Conservation (phyloP, 1,284 basidiomycete species). For the Marasmius sp. region DNA sequence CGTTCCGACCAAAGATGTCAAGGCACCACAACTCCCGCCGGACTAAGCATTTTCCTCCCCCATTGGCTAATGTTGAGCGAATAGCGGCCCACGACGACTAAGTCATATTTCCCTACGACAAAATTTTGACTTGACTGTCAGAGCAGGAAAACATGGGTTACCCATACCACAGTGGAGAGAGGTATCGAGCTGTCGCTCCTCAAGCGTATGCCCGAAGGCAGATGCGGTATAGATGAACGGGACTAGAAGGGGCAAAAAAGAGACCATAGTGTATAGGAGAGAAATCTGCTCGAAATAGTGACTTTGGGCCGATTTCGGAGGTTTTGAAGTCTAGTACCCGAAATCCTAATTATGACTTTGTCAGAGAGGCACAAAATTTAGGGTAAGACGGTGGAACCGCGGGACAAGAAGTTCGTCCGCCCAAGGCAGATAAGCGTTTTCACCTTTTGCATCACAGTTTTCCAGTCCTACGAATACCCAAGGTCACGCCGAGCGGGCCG, state of each 20-base stretch:
- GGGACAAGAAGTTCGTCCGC: too few species aligned
- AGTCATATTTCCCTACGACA: constrained; percentile 16
- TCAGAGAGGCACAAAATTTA: too few species aligned
- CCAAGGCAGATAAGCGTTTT: too few species aligned
- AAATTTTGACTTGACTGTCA: not conserved
- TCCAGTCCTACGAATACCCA: too few species aligned
- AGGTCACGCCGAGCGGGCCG: too few species aligned
- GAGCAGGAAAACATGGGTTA: not conserved
- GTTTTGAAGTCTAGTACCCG: too few species aligned
- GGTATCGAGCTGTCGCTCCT: constrained; percentile 30
- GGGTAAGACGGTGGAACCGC: too few species aligned
- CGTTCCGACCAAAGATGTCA: constrained; percentile 44
- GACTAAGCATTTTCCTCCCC: constrained; percentile 26
- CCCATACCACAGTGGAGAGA: constrained; percentile 32
- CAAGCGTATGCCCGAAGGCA: constrained; percentile 17
- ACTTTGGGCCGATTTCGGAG: too few species aligned
- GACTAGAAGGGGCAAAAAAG: constrained; percentile 18
- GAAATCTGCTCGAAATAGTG: too few species aligned
- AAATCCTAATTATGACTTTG: too few species aligned
- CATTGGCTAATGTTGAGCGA: constrained; percentile 13
- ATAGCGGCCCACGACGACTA: constrained; percentile 5
- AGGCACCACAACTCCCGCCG: constrained; percentile 55
- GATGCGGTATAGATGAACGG: constrained; percentile 30
- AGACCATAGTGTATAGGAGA: too few species aligned
- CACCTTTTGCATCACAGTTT: too few species aligned